These are phyloP conservation scores for Calcarisporium arbuscula DNA, from an alignment of 2,329 filamentous ascomycete species.

Conservation along the genomic window DNA sequence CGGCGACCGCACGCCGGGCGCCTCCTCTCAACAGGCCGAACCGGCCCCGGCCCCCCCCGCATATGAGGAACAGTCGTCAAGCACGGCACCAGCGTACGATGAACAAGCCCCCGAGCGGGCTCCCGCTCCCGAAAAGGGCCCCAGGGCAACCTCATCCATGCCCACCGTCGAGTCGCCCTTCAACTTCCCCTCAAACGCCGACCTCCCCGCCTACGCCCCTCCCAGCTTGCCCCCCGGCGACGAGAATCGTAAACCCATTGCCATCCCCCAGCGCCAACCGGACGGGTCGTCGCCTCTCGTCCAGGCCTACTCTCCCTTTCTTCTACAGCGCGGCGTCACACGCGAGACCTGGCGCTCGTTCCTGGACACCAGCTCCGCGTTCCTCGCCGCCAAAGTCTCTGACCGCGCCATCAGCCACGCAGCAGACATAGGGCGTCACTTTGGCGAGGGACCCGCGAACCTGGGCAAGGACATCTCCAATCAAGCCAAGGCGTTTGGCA, in stretches of 20 bases:
- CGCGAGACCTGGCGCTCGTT: constrained; percentile 27
- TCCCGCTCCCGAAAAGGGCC: no score
- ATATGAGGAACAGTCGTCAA: not conserved
- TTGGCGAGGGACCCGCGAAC: constrained; percentile 28
- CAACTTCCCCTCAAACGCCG: constrained; percentile 23
- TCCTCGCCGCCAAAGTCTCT: constrained; percentile 37
- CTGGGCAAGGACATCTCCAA: constrained; percentile 28
- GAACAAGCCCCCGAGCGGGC: no score
- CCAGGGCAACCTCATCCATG: constrained; percentile 1
- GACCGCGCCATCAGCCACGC: constrained; percentile 37
- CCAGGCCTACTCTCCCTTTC: constrained; percentile 27
- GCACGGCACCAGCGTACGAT: not conserved
- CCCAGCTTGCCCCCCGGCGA: constrained; percentile 9
- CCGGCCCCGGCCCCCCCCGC: no score
- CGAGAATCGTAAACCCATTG: constrained; percentile 23
- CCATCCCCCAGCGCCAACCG: constrained; percentile 32
- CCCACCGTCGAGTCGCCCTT: constrained; percentile 26
- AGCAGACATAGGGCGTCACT: constrained; percentile 29
- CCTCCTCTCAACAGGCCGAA: no score
- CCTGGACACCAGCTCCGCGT: constrained; percentile 36
- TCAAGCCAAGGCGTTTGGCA: constrained; percentile 31
- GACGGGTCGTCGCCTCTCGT: constrained; percentile 31
- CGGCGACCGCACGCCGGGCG: no score
- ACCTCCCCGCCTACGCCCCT: constrained; percentile 15
- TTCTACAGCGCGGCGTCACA: constrained; percentile 32